Percentiles rank a stretch among this genome's conserved stretches.
Conservation (phyloP, 352 stramenopile species). For the Elongisporangium anandrum region DNA sequence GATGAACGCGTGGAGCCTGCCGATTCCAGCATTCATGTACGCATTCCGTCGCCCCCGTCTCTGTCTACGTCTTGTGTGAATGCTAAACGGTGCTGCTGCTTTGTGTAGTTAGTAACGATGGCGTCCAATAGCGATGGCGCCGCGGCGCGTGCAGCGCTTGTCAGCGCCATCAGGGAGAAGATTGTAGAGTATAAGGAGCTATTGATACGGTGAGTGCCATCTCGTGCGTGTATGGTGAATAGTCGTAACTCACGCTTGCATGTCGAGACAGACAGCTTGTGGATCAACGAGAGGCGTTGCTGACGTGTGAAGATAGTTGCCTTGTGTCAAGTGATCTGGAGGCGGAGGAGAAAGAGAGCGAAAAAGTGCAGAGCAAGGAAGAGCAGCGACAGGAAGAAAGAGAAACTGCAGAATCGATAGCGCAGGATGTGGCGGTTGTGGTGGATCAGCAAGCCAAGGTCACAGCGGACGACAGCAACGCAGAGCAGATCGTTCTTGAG, state of each 20-base stretch:
- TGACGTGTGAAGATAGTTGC: constrained; percentile 5
- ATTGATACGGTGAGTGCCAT: constrained; percentile 48
- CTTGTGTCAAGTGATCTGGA: background rate
- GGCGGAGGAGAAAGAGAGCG: constrained; percentile 8
- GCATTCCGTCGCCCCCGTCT: background rate
- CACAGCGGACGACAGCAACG: too few species aligned
- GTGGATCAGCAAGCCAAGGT: too few species aligned
- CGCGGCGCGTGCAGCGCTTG: constrained; percentile 27
- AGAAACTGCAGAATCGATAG: constrained; percentile 5
- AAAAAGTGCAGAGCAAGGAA: too few species aligned
- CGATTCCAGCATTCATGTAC: constrained; percentile 12
- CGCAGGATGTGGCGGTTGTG: background rate
- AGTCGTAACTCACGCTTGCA: background rate
- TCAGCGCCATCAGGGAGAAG: constrained; percentile 49
- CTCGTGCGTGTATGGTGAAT: constrained; percentile 2
- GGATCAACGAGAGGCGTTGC: constrained; percentile 41
- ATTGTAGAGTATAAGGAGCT: constrained; percentile 73
- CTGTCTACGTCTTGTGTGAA: background rate
- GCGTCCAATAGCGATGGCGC: constrained; percentile 33
- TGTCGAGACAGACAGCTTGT: constrained; percentile 41
- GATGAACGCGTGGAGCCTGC: constrained; percentile 1
- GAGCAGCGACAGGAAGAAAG: constrained; percentile 10
- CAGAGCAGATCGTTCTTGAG: background rate
- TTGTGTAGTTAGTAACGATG: constrained; percentile 49
- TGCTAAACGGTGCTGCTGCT: constrained; percentile 14